Evolutionary conservation across 2,329 filamentous ascomycete genomes (phyloP).

Genomic region (Paradendryphiella salina): DNA sequence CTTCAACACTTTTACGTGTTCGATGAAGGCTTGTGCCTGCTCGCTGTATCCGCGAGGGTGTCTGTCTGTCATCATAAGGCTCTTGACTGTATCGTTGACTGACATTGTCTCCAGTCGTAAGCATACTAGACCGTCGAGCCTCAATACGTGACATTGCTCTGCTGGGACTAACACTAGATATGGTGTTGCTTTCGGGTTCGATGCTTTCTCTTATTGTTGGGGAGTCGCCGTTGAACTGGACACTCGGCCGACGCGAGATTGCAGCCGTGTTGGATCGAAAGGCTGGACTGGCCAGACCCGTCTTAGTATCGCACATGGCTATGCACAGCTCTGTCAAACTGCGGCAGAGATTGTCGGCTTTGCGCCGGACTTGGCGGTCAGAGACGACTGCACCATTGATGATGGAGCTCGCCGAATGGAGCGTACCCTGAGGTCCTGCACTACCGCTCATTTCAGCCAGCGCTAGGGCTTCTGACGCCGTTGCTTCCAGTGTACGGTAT

Average conservation of each 20-base stretch:
- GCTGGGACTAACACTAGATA: conserved; percentile 40
- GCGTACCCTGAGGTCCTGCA: conserved; percentile 63
- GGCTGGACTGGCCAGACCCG: conserved; percentile 36
- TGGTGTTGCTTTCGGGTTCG: conserved; percentile 42
- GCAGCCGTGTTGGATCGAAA: conserved; percentile 29
- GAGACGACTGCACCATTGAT: conserved; percentile 63
- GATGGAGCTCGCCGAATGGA: conserved; percentile 69
- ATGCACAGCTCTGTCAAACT: conserved; percentile 91
- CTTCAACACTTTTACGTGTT: conserved; percentile 39
- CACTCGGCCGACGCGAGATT: conserved; percentile 40
- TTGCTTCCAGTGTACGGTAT: conserved; percentile 77
- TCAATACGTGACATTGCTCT: conserved; percentile 51
- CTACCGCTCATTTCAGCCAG: conserved; percentile 78
- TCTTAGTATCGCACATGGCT: conserved; percentile 61
- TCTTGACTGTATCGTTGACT: conserved; percentile 41
- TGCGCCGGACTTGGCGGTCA: conserved; percentile 84
- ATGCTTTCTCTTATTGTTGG: conserved; percentile 39
- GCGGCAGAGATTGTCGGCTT: conserved; percentile 89
- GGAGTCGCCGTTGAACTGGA: conserved; percentile 45
- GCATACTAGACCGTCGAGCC: conserved; percentile 48
- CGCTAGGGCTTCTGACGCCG: conserved; percentile 77
- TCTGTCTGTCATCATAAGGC: conserved; percentile 25
- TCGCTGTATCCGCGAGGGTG: conserved; percentile 40
- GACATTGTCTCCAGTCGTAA: conserved; percentile 18
- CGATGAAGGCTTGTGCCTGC: conserved; percentile 47